Base-by-base conservation (phyloP, 441 rosid genomes). In the Sinapis alba region DNA sequence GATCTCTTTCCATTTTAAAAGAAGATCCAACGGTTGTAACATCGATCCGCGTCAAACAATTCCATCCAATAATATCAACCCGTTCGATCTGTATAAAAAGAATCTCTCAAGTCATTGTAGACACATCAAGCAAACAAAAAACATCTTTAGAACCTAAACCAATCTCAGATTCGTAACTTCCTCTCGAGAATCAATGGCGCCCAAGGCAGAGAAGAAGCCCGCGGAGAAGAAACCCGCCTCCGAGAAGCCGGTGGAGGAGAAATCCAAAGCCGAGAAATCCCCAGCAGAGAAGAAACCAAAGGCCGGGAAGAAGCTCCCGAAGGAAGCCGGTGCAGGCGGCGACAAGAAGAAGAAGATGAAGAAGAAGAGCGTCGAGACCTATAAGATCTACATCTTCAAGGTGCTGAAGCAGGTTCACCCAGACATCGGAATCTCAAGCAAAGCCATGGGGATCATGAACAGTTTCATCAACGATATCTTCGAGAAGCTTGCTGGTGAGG, bases 351-450 rank as follows among this genome's bases (percentile, higher is more conserved):
- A 34, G 20, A 80, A 80, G 77, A 75, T 68, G 73, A 65, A 57
- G 73, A 80, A 80, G 80, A 80, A 80, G 80, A 80, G 69, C 51
- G 6, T 41, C 7, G 80, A 75, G 80, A 80, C 83, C 0, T 79
- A 79, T 80, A 79, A 79, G 80, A 79, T 75, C 70, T 79, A 79
- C 71, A 79, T 80, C 71, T 80, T 80, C 71, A 80, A 80, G 80
- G 83, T 80, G 0, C 50, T 80, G 4, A 80, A 80, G 71, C 83
- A 80, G 10, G 83, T 80, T 2, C 83, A 80, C 57, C 83, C 83
- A 0, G 83, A 80, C 41, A 80, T 80, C 47, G 83, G 83, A 3
- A 80, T 80, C 71, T 80, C 83, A 0, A 75, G 83, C 71, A 80
- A 80, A 23, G 83, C 83, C 0, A 80, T 80, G 83, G 83, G 83